Percentiles rank a stretch among this genome's conserved stretches.
Conservation (phyloP, 148 eudicot species). For the Silene conica region DNA sequence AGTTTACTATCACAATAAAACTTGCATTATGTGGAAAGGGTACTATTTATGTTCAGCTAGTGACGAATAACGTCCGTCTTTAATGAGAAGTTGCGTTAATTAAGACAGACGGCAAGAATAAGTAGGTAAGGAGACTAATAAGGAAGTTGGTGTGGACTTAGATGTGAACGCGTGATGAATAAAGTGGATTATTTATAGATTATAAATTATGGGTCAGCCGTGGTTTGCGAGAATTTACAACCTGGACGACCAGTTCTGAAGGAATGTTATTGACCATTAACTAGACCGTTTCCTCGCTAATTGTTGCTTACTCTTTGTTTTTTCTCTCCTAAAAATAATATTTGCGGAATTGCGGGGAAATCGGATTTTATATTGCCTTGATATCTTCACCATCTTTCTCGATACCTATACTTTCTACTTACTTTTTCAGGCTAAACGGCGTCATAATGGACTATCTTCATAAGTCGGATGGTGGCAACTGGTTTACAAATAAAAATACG, state of each 20-base stretch:
- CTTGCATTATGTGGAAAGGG: too few species aligned
- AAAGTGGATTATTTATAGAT: background rate
- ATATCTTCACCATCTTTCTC: constrained; percentile 4
- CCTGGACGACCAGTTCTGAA: constrained; percentile 11
- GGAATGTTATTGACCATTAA: constrained; percentile 11
- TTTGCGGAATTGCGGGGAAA: background rate
- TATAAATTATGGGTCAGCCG: constrained; percentile 2
- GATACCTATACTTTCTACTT: background rate
- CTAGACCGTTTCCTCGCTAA: constrained; percentile 10
- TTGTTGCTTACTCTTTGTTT: constrained; percentile 11
- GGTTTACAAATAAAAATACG: too few species aligned
- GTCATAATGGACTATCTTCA: background rate
- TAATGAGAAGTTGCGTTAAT: too few species aligned
- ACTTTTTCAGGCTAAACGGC: background rate
- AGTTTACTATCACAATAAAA: too few species aligned
- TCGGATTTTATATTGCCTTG: constrained; percentile 7
- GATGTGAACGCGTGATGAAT: background rate
- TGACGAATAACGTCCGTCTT: too few species aligned
- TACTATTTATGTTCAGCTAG: too few species aligned
- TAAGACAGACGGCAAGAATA: too few species aligned
- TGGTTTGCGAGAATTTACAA: constrained; percentile 2
- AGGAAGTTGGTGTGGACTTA: constrained; percentile 1
- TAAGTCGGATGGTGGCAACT: too few species aligned
- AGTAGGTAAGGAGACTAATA: background rate
- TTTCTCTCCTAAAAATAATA: background rate